Conservation (phyloP, 2,329 filamentous ascomycete species). For the Pleochaeta shiraiana region DNA sequence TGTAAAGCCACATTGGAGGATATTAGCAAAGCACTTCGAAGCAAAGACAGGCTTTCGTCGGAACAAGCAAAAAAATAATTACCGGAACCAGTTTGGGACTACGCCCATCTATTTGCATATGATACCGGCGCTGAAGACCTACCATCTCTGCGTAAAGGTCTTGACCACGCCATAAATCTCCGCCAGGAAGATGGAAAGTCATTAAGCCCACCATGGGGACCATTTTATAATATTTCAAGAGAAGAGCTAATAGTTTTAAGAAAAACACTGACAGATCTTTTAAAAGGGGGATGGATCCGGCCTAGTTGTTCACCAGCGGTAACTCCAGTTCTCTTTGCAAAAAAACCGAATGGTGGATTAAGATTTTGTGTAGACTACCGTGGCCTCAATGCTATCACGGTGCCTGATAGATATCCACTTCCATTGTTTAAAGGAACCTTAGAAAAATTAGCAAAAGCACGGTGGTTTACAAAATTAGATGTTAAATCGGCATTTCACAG, state of each 20-base stretch:
- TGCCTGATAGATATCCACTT: too few relatives aligned
- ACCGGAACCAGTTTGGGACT: not conserved
- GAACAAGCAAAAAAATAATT: not conserved
- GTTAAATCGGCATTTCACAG: not conserved
- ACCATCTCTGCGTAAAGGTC: not conserved
- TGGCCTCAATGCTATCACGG: too few relatives aligned
- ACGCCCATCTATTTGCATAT: not conserved
- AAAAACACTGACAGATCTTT: not conserved
- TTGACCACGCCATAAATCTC: not conserved
- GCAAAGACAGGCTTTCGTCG: not conserved
- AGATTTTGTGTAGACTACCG: too few relatives aligned
- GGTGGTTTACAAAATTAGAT: not conserved
- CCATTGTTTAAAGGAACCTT: not conserved
- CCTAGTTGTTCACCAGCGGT: too few relatives aligned
- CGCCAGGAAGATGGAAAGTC: not conserved
- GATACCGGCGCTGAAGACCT: not conserved
- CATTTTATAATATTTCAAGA: not conserved
- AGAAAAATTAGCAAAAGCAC: not conserved
- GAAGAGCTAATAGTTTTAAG: not conserved
- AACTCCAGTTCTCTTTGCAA: too few relatives aligned
- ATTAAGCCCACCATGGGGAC: not conserved
- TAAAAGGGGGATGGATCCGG: too few relatives aligned
- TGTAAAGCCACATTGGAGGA: not conserved
- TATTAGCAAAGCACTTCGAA: not conserved
- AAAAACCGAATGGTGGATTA: not conserved